Conservation (phyloP, 2,329 filamentous ascomycete species). For the Dothidotthia symphoricarpi region DNA sequence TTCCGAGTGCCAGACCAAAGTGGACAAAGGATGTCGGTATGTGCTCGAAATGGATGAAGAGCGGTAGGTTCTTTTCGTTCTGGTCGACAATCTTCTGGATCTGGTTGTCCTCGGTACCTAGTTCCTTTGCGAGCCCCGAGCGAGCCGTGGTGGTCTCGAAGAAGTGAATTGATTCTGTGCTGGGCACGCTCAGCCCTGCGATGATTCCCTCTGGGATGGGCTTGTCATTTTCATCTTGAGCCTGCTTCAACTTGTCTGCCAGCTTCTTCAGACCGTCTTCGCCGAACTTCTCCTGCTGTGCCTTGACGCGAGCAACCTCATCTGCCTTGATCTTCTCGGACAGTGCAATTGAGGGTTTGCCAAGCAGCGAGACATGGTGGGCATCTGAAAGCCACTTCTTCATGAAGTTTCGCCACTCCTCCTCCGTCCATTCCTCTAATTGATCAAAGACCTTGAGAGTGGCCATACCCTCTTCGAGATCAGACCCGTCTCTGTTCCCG, state of each 20-base stretch:
- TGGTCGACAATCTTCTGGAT: slow-evolving; percentile 75
- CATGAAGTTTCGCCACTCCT: slow-evolving; percentile 79
- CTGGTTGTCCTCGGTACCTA: slow-evolving; percentile 65
- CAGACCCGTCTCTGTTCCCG: slow-evolving; percentile 73
- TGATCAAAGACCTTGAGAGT: slow-evolving; percentile 58
- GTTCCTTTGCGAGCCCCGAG: slow-evolving; percentile 70
- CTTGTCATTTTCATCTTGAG: slow-evolving; percentile 84
- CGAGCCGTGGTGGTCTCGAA: slow-evolving; percentile 83
- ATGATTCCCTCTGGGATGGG: slow-evolving; percentile 82
- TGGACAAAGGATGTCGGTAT: slow-evolving; percentile 92
- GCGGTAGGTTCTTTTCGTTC: slow-evolving; percentile 61
- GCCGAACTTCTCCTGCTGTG: slow-evolving; percentile 76
- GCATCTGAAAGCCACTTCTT: slow-evolving; percentile 83
- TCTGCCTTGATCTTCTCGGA: slow-evolving; percentile 78
- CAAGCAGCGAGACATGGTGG: slow-evolving; percentile 82
- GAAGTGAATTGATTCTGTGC: slow-evolving; percentile 90
- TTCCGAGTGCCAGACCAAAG: slow-evolving; percentile 77
- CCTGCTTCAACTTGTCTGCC: slow-evolving; percentile 71
- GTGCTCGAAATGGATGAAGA: slow-evolving; percentile 97
- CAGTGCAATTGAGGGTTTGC: slow-evolving; percentile 77
- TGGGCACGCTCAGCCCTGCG: slow-evolving; percentile 76
- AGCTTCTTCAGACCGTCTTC: slow-evolving; percentile 76
- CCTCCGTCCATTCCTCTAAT: slow-evolving; percentile 76
- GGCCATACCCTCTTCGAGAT: slow-evolving; percentile 43
- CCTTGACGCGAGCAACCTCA: slow-evolving; percentile 74